Evolutionary conservation across 495 filamentous ascomycete species (phyloP).

Genomic region (Elasticomyces elasticus): DNA sequence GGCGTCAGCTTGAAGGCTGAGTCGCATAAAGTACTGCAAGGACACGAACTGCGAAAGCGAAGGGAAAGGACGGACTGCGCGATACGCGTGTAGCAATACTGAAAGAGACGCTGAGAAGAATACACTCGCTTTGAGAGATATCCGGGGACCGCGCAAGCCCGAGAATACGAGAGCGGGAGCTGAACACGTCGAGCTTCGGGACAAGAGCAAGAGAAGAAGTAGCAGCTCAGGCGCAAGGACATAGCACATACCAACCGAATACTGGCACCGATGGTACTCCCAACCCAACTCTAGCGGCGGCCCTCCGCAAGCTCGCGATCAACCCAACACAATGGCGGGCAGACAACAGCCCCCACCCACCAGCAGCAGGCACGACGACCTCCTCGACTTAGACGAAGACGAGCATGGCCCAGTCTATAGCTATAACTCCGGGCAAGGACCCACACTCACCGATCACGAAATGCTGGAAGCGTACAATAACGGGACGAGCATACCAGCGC

Average conservation of each 20-base stretch:
- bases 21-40: no score
- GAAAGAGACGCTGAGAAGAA: no score
- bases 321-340: constrained; percentile 52
- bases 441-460: constrained; percentile 67
- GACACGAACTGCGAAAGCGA: no score
- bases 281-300: neutral
- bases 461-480: constrained; percentile 60
- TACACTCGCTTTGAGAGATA: no score
- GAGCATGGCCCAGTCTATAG: constrained; percentile 61
- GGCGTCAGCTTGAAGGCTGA: no score
- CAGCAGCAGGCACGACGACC: constrained; percentile 39
- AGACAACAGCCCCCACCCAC: constrained; percentile 40
- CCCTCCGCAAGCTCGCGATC: neutral
- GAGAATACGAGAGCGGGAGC: no score
- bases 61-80: no score
- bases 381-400: constrained; percentile 68
- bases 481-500: no score
- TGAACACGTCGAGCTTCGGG: no score
- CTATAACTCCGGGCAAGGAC: constrained; percentile 61
- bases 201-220: neutral
- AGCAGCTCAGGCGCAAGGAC: neutral
- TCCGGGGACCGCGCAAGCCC: no score
- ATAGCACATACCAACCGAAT: neutral
- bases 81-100: no score
- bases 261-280: neutral